Conservation (phyloP, 495 filamentous ascomycete species). For the Neurospora sp. region DNA sequence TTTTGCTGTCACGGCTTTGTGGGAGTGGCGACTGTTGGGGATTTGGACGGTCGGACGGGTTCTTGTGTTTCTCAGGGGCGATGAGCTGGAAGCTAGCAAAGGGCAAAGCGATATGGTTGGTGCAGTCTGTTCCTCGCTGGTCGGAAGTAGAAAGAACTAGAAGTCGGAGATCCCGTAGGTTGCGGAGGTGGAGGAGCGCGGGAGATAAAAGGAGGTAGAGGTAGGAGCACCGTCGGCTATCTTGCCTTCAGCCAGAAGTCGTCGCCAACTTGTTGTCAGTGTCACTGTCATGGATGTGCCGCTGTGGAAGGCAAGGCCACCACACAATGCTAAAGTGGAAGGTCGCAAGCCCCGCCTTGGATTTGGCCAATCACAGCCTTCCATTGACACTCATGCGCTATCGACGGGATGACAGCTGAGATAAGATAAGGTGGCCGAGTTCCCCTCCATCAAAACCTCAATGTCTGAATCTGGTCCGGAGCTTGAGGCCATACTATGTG, state of each 20-base stretch:
- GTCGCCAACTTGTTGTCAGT: neutral
- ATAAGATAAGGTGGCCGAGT: neutral
- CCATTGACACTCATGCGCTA: neutral
- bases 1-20: neutral
- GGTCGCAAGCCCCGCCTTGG: neutral
- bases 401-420: neutral
- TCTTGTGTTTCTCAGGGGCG: neutral
- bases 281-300: neutral
- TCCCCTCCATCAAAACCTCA: neutral
- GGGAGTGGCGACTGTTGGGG: neutral
- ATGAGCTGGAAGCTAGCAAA: neutral
- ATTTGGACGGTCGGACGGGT: neutral
- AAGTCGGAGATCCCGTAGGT: neutral
- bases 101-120: neutral
- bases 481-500: neutral
- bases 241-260: neutral
- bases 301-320: neutral
- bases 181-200: neutral
- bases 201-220: neutral
- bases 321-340: neutral
- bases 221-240: neutral
- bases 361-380: neutral
- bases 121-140: neutral
- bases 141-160: neutral
- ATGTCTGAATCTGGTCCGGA: neutral